Evolutionary conservation across 2,329 filamentous ascomycete genomes (phyloP).

Genomic region (Geosmithia putterillii): DNA sequence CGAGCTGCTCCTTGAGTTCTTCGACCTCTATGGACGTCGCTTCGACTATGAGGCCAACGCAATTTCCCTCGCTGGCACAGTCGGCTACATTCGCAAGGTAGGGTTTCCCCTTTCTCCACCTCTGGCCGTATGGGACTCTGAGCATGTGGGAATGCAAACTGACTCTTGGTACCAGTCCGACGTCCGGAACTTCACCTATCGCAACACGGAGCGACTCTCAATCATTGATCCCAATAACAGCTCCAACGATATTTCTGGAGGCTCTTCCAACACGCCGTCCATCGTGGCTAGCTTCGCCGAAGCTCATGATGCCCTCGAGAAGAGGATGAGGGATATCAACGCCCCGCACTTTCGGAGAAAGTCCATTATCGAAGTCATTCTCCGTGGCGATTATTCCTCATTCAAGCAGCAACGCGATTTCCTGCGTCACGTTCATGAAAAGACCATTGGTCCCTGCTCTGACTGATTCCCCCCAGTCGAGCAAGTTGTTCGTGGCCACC

Average conservation of each 20-base stretch:
- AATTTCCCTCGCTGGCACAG: slow-evolving; percentile 62
- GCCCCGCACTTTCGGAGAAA: slow-evolving; percentile 12
- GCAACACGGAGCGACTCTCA: slow-evolving; percentile 56
- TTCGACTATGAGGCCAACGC: slow-evolving; percentile 61
- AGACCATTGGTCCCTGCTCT: slow-evolving; percentile 19
- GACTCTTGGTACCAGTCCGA: slow-evolving; percentile 20
- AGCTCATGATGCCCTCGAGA: slow-evolving; percentile 24
- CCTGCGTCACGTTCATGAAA: slow-evolving; percentile 39
- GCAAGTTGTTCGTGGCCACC: too few relatives aligned
- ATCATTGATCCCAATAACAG: slow-evolving; percentile 87
- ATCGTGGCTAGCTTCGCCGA: slow-evolving; percentile 60
- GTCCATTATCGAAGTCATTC: slow-evolving; percentile 53
- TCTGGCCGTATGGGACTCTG: not conserved
- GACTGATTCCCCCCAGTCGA: slow-evolving; percentile 6
- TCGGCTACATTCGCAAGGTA: slow-evolving; percentile 65
- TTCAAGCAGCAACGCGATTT: slow-evolving; percentile 59
- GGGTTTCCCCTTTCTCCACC: slow-evolving; percentile 9
- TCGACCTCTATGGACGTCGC: slow-evolving; percentile 76
- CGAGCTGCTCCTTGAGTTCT: slow-evolving; percentile 72
- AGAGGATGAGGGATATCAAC: slow-evolving; percentile 22
- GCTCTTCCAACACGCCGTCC: slow-evolving; percentile 56
- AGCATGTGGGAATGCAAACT: not conserved
- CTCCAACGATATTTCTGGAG: slow-evolving; percentile 81
- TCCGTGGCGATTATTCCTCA: slow-evolving; percentile 67
- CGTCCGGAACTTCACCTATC: slow-evolving; percentile 36